Conservation (phyloP, 2,329 filamentous ascomycete genomes). For the Claviceps arundinis region DNA sequence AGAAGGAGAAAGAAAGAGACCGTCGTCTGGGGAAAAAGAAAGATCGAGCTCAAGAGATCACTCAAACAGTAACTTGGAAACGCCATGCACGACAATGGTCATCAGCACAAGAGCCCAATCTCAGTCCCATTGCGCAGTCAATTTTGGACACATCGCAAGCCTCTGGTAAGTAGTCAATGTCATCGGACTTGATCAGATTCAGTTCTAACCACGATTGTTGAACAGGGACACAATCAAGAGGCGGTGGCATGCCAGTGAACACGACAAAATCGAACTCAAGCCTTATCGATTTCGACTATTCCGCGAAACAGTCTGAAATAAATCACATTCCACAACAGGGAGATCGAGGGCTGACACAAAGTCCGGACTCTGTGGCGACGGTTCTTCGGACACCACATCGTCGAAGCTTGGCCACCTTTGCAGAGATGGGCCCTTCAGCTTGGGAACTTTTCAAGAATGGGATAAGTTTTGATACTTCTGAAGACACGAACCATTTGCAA, state of each 20-base stretch:
- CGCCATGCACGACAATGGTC: constrained; percentile 35
- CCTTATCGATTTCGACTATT: neutral
- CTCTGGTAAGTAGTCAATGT: constrained; percentile 11
- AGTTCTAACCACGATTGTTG: neutral
- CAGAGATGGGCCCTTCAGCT: constrained; percentile 10
- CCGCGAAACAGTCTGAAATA: neutral
- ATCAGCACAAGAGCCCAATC: constrained; percentile 32
- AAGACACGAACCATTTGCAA: neutral
- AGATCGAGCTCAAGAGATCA: constrained; percentile 18
- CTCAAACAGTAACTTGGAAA: constrained; percentile 28
- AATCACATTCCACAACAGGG: neutral
- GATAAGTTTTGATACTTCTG: constrained; percentile 15
- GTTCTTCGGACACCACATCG: constrained; percentile 22
- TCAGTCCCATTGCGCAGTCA: constrained; percentile 37
- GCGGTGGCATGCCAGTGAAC: neutral
- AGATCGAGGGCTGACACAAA: neutral
- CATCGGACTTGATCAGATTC: neutral
- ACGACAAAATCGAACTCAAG: neutral
- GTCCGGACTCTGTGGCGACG: constrained; percentile 22
- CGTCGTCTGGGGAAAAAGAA: constrained; percentile 31
- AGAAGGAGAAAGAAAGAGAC: constrained; percentile 24
- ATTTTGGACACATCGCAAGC: constrained; percentile 12
- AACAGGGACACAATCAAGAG: constrained; percentile 2
- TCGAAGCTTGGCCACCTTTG: constrained; percentile 11
- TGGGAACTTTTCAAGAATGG: constrained; percentile 20